A percentile compares a stretch with the other conserved stretches of the same genome.
Evolutionary conservation across 345 rosid species (phyloP).

Genomic region (Pistacia atlantica): DNA sequence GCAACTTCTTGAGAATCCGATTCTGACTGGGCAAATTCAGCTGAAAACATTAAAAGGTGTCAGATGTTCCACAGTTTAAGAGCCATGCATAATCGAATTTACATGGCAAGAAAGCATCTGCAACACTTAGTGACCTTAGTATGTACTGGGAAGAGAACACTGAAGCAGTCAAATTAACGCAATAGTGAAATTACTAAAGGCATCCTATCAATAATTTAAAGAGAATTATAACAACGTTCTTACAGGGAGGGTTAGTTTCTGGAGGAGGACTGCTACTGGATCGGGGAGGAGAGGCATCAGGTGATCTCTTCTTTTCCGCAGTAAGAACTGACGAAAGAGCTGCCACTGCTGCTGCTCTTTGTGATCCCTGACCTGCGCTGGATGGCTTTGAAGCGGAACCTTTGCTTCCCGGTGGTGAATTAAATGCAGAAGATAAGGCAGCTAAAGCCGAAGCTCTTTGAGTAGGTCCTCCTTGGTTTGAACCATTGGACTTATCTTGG

Average conservation of each 20-base stretch:
- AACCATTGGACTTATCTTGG: slow-evolving; percentile 65
- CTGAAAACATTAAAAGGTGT: slow-evolving; percentile 32
- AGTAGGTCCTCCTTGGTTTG: slow-evolving; percentile 62
- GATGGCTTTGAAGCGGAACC: slow-evolving; percentile 45
- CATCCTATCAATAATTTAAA: not conserved
- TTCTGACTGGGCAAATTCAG: slow-evolving; percentile 51
- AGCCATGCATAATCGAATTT: slow-evolving; percentile 5
- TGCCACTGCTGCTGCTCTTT: slow-evolving; percentile 96
- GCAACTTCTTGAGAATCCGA: slow-evolving; percentile 45
- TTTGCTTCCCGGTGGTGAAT: slow-evolving; percentile 56
- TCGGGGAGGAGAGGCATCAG: slow-evolving; percentile 65
- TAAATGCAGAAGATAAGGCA: slow-evolving; percentile 78
- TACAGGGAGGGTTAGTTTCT: slow-evolving; percentile 51
- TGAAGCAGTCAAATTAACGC: slow-evolving; percentile 8
- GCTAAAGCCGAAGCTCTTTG: slow-evolving; percentile 91
- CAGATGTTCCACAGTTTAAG: slow-evolving; percentile 10
- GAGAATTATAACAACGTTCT: slow-evolving; percentile 22
- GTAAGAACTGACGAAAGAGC: slow-evolving; percentile 91
- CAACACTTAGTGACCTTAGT: slow-evolving; percentile 12
- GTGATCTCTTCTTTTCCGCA: slow-evolving; percentile 76
- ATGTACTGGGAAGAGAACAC: not conserved
- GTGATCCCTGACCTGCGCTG: slow-evolving; percentile 59
- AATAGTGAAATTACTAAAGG: not conserved
- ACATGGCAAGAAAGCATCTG: not conserved
- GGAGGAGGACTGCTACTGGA: slow-evolving; percentile 42